Conservation (phyloP, 257 asterid species). For the Penstemon newberryi region DNA sequence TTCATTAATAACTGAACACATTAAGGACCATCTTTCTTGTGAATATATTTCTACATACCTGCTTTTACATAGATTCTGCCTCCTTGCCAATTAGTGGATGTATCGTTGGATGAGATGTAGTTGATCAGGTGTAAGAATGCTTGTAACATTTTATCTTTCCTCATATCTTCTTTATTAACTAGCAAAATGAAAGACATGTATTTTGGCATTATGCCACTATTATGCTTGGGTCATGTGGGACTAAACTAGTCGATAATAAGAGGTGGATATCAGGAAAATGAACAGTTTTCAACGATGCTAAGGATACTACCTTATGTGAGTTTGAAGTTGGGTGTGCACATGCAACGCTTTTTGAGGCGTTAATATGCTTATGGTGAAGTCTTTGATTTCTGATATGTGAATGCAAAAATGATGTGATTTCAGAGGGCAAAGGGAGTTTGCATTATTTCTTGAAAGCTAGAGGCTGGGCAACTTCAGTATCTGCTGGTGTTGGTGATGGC, state of each 20-base stretch:
- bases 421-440: slow-evolving; percentile 98
- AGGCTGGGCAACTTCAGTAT: slow-evolving; percentile 85
- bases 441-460: slow-evolving; percentile 74
- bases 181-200: not conserved
- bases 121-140: slow-evolving; percentile 6
- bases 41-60: slow-evolving; percentile 8
- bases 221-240: slow-evolving; percentile 3
- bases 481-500: slow-evolving; percentile 97
- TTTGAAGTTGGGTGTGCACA: not conserved
- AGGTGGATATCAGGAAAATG: slow-evolving; percentile 1
- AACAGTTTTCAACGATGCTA: not conserved
- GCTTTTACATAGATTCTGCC: slow-evolving; percentile 13
- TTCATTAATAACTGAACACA: not conserved
- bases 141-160: too few relatives aligned
- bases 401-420: slow-evolving; percentile 26
- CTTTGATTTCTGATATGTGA: slow-evolving; percentile 16
- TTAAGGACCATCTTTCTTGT: not conserved
- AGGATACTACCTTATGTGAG: not conserved
- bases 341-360: not conserved
- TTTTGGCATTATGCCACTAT: not conserved
- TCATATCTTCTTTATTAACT: not conserved
- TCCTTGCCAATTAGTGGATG: slow-evolving; percentile 3
- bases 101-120: slow-evolving; percentile 19
- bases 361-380: slow-evolving; percentile 10
- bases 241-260: not conserved